Conservation (phyloP, 441 rosid species). For the Populus tomentosa region DNA sequence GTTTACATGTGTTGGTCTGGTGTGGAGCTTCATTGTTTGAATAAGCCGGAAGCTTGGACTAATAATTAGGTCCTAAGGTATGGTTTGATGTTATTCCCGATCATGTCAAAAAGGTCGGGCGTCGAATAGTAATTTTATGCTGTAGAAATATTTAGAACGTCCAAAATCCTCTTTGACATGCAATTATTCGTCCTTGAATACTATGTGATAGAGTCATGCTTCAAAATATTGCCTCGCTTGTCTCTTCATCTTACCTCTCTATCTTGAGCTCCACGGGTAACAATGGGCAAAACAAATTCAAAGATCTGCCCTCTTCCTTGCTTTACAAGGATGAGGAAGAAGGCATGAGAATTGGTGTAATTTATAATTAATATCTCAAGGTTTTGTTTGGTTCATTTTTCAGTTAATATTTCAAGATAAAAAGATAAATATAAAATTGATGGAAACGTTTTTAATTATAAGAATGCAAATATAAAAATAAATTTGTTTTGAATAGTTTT, state of each 20-base stretch:
- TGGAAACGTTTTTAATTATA: not conserved
- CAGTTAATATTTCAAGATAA: too few relatives aligned
- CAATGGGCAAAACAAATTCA: not conserved
- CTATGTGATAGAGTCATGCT: not conserved
- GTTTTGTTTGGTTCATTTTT: not conserved
- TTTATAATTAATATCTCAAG: not conserved
- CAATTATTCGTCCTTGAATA: not conserved
- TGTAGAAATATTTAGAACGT: not conserved
- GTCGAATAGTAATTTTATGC: not conserved
- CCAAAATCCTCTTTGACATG: not conserved
- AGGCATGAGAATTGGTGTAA: too few relatives aligned
- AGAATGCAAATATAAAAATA: not conserved
- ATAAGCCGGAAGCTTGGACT: not conserved
- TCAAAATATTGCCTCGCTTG: not conserved
- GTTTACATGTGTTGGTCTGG: not conserved
- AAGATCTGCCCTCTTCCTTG: too few relatives aligned
- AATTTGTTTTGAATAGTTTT: too few relatives aligned
- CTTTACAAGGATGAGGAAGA: too few relatives aligned
- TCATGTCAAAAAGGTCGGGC: not conserved
- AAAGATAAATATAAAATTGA: not conserved
- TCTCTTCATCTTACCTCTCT: not conserved
- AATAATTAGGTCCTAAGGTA: not conserved
- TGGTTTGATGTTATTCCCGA: not conserved
- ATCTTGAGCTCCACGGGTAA: not conserved
- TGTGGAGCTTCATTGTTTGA: not conserved